phyloP scores from a whole-genome alignment of 2,329 filamentous ascomycete species.

The Diaporthe destruens region DNA sequence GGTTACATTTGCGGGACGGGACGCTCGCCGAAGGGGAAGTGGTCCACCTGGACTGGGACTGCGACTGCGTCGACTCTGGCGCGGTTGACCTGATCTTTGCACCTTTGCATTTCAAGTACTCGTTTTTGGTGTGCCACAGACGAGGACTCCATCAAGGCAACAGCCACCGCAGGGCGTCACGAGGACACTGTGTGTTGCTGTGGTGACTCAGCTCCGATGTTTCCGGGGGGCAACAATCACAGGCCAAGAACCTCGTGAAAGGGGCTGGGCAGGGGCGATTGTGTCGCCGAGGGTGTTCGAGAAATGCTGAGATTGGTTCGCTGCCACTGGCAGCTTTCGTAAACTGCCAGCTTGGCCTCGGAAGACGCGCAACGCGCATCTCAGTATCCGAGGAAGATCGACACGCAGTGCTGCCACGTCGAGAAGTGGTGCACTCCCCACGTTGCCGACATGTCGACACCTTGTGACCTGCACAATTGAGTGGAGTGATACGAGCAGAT shows the following conservation, averaged over 20 bases:
- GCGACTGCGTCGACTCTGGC: neutral
- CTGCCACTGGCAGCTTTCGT: neutral
- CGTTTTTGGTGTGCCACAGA: neutral
- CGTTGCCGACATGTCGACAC: neutral
- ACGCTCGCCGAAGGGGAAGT: neutral
- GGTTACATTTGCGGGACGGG: constrained; percentile 13
- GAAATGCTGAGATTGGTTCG: neutral
- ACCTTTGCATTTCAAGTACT: neutral
- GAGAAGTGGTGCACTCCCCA: neutral
- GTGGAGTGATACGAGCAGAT: neutral
- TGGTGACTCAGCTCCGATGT: constrained; percentile 26
- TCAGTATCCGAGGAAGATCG: neutral
- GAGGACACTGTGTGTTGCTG: neutral
- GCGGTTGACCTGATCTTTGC: neutral
- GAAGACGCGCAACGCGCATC: constrained; percentile 5
- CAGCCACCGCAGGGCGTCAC: constrained; percentile 1
- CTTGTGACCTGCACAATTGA: neutral
- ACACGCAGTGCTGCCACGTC: neutral
- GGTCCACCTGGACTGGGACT: neutral
- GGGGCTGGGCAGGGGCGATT: neutral
- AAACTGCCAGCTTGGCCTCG: constrained; percentile 1
- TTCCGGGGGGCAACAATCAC: neutral
- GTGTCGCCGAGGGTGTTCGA: neutral
- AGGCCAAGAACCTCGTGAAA: constrained; percentile 12
- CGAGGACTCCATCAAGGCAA: constrained; percentile 3